phyloP scores from a whole-genome alignment of 225 moss, liverwort and hornwort genomes.

The Bryum argenteum region DNA sequence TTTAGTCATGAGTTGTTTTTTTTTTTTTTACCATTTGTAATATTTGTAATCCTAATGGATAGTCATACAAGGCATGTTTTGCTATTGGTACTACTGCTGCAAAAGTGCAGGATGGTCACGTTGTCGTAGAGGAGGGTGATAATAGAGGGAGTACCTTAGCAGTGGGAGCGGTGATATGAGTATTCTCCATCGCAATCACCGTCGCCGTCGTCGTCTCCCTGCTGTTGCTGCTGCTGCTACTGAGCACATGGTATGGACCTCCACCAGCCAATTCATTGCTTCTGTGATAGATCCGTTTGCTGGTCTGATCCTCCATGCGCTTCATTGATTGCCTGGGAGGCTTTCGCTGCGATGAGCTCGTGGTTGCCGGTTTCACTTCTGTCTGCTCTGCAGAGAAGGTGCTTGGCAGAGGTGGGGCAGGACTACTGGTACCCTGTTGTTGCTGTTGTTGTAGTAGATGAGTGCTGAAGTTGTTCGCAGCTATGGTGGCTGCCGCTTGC shows the following conservation, averaged over 20 bases:
- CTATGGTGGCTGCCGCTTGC: conserved; percentile 52
- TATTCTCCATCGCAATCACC: neutral
- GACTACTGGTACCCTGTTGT: neutral
- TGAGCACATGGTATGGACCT: neutral
- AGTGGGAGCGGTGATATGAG: neutral
- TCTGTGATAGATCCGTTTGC: conserved; percentile 6
- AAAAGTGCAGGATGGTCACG: no score
- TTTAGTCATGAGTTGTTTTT: no score
- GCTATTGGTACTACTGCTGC: no score
- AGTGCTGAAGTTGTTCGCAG: conserved; percentile 46
- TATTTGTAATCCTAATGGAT: no score
- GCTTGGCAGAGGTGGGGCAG: neutral
- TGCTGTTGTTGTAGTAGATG: neutral
- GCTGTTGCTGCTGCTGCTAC: neutral
- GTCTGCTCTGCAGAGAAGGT: neutral
- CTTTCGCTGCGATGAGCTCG: conserved; percentile 12
- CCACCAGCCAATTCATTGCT: conserved; percentile 13
- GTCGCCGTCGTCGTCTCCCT: conserved; percentile 7
- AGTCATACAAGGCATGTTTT: no score
- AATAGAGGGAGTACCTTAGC: neutral
- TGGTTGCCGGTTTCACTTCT: neutral
- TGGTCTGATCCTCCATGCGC: conserved; percentile 12
- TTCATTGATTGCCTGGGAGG: conserved; percentile 26
- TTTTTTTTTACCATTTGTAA: no score
- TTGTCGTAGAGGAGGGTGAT: no score